These are phyloP conservation scores for Petunia axillaris DNA, from an alignment of 257 asterid genomes.

Conservation along the genomic window DNA sequence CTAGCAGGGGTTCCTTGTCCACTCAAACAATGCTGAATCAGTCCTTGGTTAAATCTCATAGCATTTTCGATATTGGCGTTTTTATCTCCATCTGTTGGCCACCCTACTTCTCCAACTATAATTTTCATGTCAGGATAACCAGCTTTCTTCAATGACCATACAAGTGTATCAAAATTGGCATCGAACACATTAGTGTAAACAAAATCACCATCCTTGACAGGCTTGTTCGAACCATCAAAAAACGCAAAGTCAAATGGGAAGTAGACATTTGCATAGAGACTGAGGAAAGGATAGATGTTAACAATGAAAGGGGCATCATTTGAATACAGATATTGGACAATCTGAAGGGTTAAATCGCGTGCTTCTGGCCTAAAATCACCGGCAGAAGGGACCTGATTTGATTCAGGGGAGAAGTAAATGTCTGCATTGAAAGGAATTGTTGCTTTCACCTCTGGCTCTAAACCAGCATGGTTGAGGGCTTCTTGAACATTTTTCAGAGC, in stretches of 20 bases:
- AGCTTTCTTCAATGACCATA: constrained; percentile 65
- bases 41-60: constrained; percentile 66
- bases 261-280: constrained; percentile 67
- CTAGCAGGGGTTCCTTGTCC: constrained; percentile 76
- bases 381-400: constrained; percentile 82
- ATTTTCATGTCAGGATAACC: constrained; percentile 83
- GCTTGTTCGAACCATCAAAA: constrained; percentile 61
- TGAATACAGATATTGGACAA: constrained; percentile 55
- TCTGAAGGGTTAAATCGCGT: constrained; percentile 63
- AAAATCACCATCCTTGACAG: constrained; percentile 52
- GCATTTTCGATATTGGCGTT: constrained; percentile 63
- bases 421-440: constrained; percentile 87
- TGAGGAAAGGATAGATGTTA: constrained; percentile 82
- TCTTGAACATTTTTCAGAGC: constrained; percentile 77
- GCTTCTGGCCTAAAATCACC: constrained; percentile 87
- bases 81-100: constrained; percentile 89
- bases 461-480: constrained; percentile 69
- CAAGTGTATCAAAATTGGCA: constrained; percentile 79
- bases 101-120: constrained; percentile 80
- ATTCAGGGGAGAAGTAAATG: constrained; percentile 73
- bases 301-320: constrained; percentile 85
- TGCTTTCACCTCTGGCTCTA: constrained; percentile 66
- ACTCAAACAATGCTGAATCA: constrained; percentile 60
- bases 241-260: constrained; percentile 84
- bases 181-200: constrained; percentile 83